A percentile compares a stretch with the other conserved stretches of the same genome.
Evolutionary conservation across 371 early-diverging fungal genomes (phyloP).

Genomic region (Mucor racemosus): DNA sequence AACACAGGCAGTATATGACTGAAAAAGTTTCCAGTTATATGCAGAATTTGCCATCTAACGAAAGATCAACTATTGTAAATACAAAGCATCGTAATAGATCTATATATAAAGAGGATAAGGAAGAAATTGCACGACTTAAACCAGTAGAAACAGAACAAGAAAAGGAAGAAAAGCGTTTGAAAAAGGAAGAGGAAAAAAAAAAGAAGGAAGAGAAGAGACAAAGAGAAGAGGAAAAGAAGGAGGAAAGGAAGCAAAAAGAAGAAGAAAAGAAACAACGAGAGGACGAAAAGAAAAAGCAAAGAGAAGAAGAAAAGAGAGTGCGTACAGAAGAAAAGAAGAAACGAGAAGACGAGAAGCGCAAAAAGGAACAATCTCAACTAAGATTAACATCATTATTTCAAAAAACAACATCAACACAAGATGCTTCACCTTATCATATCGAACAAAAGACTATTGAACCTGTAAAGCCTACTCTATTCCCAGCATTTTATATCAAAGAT

Average conservation of each 20-base stretch:
- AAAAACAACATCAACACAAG: constrained; percentile 28
- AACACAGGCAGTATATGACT: constrained; percentile 33
- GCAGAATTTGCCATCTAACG: constrained; percentile 2
- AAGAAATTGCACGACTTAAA: background rate
- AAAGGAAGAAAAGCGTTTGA: constrained; percentile 3
- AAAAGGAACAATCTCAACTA: constrained; percentile 39
- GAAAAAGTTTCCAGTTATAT: constrained; percentile 14
- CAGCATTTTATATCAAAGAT: constrained; percentile 70
- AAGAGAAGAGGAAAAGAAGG: constrained; percentile 15
- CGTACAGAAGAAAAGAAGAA: constrained; percentile 39
- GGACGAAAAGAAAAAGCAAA: constrained; percentile 20
- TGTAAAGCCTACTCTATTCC: constrained; percentile 56
- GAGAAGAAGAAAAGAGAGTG: constrained; percentile 41
- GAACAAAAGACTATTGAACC: constrained; percentile 26
- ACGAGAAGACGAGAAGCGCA: constrained; percentile 36
- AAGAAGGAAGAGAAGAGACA: constrained; percentile 34
- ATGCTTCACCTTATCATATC: background rate
- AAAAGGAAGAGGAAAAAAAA: constrained; percentile 21
- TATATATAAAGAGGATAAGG: constrained; percentile 11
- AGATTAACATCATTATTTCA: constrained; percentile 49
- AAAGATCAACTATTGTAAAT: constrained; percentile 13
- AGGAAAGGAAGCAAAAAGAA: constrained; percentile 29
- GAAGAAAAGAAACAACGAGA: constrained; percentile 28
- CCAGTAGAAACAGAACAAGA: constrained; percentile 20
- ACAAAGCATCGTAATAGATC: constrained; percentile 19